Evolutionary conservation across 139 green algal species (phyloP).

Genomic region (Ettlia oleoabundans): DNA sequence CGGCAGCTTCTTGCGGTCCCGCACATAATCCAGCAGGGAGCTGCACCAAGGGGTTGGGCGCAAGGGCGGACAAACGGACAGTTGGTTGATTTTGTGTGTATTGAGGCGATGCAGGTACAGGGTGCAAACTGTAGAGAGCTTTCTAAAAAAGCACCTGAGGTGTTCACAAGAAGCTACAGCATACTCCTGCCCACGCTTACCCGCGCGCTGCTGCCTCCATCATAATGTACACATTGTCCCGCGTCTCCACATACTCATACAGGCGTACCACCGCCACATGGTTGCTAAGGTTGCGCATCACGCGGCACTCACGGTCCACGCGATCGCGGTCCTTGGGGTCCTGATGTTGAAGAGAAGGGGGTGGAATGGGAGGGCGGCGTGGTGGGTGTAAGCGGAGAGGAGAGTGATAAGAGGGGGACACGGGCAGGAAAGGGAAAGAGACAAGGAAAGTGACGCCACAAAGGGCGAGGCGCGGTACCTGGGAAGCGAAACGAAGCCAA

Average conservation of each 20-base stretch:
- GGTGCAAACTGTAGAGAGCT: no score
- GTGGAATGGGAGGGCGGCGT: background rate
- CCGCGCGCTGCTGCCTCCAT: slow-evolving; percentile 86
- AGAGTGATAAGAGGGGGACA: no score
- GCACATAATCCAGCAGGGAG: slow-evolving; percentile 89
- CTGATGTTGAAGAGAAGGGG: slow-evolving; percentile 14
- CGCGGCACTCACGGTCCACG: slow-evolving; percentile 82
- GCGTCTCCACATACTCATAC: slow-evolving; percentile 80
- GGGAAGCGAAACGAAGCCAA: no score
- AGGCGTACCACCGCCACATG: slow-evolving; percentile 72
- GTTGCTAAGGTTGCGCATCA: slow-evolving; percentile 77
- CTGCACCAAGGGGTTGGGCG: slow-evolving; percentile 8
- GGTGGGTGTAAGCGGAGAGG: no score
- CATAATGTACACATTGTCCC: slow-evolving; percentile 76
- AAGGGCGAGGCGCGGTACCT: no score
- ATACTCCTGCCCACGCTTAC: background rate
- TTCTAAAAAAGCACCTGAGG: background rate
- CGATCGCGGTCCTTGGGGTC: slow-evolving; percentile 63
- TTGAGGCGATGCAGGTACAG: no score
- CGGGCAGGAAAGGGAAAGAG: no score
- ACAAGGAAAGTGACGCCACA: no score
- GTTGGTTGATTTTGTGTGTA: no score
- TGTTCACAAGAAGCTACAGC: background rate
- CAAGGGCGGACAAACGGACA: no score
- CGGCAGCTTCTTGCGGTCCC: slow-evolving; percentile 73